These are phyloP conservation scores for Ustilago cynodontis DNA, from an alignment of 1,284 basidiomycete species.

Conservation along the genomic window DNA sequence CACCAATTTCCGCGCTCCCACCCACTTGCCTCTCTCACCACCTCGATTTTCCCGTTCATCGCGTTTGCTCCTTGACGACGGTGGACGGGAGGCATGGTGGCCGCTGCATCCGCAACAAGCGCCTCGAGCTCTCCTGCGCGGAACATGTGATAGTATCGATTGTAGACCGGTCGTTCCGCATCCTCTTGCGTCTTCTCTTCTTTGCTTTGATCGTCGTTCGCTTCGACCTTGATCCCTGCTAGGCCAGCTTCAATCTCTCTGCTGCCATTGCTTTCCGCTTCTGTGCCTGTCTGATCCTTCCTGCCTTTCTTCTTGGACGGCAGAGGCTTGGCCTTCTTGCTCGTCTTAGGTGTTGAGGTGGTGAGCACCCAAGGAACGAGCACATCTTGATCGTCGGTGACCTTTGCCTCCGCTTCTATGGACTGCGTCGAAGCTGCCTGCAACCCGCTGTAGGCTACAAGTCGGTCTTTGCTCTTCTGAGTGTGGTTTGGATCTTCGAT, in stretches of 20 bases:
- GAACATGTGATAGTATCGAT: slow-evolving; percentile 69
- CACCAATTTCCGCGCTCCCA: slow-evolving; percentile 70
- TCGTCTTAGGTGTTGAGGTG: slow-evolving; percentile 18
- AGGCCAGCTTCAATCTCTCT: slow-evolving; percentile 17
- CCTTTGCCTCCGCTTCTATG: background rate
- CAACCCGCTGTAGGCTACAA: slow-evolving; percentile 41
- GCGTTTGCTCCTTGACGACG: background rate
- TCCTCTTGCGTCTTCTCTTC: slow-evolving; percentile 1
- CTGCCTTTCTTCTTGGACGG: slow-evolving; percentile 13
- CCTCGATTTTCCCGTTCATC: slow-evolving; percentile 7
- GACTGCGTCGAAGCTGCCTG: slow-evolving; percentile 7
- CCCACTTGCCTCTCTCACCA: slow-evolving; percentile 56
- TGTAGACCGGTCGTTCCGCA: slow-evolving; percentile 50
- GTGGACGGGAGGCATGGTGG: slow-evolving; percentile 22
- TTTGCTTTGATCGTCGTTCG: background rate
- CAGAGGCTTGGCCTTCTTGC: background rate
- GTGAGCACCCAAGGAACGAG: slow-evolving; percentile 68
- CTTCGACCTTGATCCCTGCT: slow-evolving; percentile 5
- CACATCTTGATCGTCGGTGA: slow-evolving; percentile 59
- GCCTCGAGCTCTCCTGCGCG: slow-evolving; percentile 62
- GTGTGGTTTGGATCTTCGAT: slow-evolving; percentile 35
- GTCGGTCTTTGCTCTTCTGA: slow-evolving; percentile 26
- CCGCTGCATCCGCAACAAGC: slow-evolving; percentile 58
- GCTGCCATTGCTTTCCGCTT: slow-evolving; percentile 4
- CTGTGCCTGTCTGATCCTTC: background rate